Percentiles rank a stretch among this genome's conserved stretches.
These are phyloP conservation scores for Leucogyrophana mollusca DNA, from an alignment of 768 basidiomycete species.

Conservation along the genomic window DNA sequence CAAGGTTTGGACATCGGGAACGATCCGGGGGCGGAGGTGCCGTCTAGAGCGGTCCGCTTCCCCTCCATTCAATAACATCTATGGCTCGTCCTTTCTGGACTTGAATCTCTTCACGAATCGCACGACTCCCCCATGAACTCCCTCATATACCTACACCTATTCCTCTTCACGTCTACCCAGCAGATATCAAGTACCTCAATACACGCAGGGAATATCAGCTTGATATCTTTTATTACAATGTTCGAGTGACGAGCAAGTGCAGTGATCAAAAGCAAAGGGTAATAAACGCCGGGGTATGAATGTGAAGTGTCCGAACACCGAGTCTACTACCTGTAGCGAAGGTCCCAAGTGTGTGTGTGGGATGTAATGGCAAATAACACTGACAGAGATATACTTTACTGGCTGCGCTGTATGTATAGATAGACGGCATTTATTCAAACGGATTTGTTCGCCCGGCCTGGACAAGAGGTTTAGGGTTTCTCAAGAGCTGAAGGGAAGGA, in stretches of 20 bases:
- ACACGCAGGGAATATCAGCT: not conserved
- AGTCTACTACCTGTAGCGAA: constrained; percentile 6
- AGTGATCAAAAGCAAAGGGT: constrained; percentile 1
- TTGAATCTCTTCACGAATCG: not conserved
- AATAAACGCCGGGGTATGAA: constrained; percentile 24
- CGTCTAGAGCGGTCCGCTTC: constrained; percentile 30
- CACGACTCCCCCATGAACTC: not conserved
- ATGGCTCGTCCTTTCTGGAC: constrained; percentile 8
- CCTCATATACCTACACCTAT: not conserved
- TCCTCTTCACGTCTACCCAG: no score
- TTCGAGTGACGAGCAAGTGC: constrained; percentile 9
- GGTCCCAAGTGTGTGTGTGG: constrained; percentile 9
- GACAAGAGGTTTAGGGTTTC: constrained; percentile 3
- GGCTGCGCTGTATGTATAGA: not conserved
- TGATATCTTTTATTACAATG: constrained; percentile 13
- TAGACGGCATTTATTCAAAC: constrained; percentile 33
- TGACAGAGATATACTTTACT: constrained; percentile 1
- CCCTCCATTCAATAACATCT: constrained; percentile 35
- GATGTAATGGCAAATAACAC: no score
- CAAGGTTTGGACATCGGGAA: no score
- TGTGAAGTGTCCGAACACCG: constrained; percentile 9
- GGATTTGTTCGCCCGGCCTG: constrained; percentile 78
- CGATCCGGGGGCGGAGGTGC: no score
- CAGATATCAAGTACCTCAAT: no score
- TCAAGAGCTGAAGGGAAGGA: not conserved